Conservation (phyloP, 2,329 filamentous ascomycete genomes). For the Escovopsis weberi region DNA sequence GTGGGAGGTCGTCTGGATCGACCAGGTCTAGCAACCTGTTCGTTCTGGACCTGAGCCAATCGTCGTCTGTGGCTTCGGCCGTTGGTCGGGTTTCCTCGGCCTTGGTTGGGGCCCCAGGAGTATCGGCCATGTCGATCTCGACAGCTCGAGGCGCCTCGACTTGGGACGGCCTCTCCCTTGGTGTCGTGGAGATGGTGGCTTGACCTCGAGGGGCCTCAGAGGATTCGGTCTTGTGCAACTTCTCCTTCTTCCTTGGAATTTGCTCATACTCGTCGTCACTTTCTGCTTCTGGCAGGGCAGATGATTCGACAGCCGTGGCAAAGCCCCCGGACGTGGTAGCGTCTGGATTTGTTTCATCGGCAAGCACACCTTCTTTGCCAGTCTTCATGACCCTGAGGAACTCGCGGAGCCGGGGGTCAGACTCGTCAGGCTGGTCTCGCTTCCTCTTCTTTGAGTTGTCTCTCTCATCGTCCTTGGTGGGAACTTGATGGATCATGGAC, state of each 20-base stretch:
- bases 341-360: conserved; percentile 15
- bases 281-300: conserved; percentile 36
- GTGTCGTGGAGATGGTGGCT: conserved; percentile 1
- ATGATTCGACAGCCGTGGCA: conserved; percentile 9
- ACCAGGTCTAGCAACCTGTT: conserved; percentile 74
- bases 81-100: conserved; percentile 13
- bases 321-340: conserved; percentile 8
- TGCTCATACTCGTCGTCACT: conserved; percentile 66
- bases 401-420: conserved; percentile 72
- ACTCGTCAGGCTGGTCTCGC: conserved; percentile 39
- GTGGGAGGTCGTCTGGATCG: conserved; percentile 49
- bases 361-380: conserved; percentile 19
- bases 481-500: conserved; percentile 4
- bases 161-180: conserved; percentile 5
- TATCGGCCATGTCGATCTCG: conserved; percentile 6
- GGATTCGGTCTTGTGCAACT: conserved; percentile 24
- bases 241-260: conserved; percentile 38
- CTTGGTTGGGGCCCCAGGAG: conserved; percentile 9
- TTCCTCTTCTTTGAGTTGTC: conserved; percentile 52
- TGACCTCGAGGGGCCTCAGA: conserved; percentile 8
- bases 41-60: conserved; percentile 85
- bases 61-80: conserved; percentile 53
- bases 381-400: conserved; percentile 72
- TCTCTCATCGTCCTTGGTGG: conserved; percentile 15
- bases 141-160: conserved; percentile 2